A percentile compares a stretch with the other conserved stretches of the same genome.
These are phyloP conservation scores for Aciculoconidium aculeatum DNA, from an alignment of 805 yeast genomes.

Conservation along the genomic window DNA sequence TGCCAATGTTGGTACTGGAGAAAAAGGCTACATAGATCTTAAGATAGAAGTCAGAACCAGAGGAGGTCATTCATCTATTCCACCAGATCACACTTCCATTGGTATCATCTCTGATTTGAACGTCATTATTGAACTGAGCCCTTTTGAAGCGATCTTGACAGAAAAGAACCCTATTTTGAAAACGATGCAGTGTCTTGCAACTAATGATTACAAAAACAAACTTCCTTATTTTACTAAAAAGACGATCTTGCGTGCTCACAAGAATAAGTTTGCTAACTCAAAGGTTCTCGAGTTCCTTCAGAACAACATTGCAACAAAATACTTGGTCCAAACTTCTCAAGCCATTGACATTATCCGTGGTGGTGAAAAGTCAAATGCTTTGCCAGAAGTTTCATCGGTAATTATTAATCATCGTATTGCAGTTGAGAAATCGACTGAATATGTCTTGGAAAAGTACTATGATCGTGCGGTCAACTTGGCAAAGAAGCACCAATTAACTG, in stretches of 20 bases:
- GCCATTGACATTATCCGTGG: conserved; percentile 29
- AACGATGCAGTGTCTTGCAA: conserved; percentile 58
- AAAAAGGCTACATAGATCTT: conserved; percentile 43
- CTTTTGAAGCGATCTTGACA: conserved; percentile 43
- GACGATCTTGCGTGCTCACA: conserved; percentile 31
- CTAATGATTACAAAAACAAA: conserved; percentile 28
- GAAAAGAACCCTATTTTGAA: conserved; percentile 55
- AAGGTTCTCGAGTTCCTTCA: conserved; percentile 16
- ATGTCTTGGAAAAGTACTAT: conserved; percentile 17
- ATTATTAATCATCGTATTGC: conserved; percentile 33
- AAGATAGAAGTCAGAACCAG: conserved; percentile 47
- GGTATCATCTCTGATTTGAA: conserved; percentile 65
- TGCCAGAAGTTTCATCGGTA: conserved; percentile 28
- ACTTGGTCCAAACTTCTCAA: conserved; percentile 28
- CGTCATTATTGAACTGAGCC: conserved; percentile 49
- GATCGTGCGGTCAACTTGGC: no score
- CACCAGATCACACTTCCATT: conserved; percentile 77
- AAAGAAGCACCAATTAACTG: conserved; percentile 19
- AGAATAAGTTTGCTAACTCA: conserved; percentile 29
- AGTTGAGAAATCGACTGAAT: conserved; percentile 14
- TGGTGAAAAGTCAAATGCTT: conserved; percentile 36
- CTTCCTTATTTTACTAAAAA: conserved; percentile 18
- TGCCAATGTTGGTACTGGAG: conserved; percentile 47
- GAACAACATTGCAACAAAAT: conserved; percentile 17
- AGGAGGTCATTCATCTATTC: conserved; percentile 80